Evolutionary conservation across 805 yeast genomes (phyloP).

Genomic region (Ogataea salicorniae): DNA sequence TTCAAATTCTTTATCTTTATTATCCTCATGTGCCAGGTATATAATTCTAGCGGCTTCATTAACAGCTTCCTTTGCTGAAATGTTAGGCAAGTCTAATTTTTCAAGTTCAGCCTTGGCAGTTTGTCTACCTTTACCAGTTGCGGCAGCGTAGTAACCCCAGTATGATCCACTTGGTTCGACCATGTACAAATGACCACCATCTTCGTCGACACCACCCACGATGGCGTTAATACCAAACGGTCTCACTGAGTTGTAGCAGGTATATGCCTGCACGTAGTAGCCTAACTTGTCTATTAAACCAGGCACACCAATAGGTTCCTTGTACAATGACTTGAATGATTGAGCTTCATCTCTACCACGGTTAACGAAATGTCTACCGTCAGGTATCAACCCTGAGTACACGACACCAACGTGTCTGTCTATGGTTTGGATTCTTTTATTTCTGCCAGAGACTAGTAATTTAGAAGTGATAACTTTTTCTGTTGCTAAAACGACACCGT

Average conservation of each 20-base stretch:
- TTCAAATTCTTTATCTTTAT: slow-evolving; percentile 95
- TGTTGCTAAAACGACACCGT: slow-evolving; percentile 96
- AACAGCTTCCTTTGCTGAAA: slow-evolving; percentile 77
- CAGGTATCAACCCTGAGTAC: slow-evolving; percentile 93
- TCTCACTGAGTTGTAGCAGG: slow-evolving; percentile 93
- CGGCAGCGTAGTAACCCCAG: slow-evolving; percentile 98
- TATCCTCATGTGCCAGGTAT: slow-evolving; percentile 93
- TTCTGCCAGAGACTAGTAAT: slow-evolving; percentile 81
- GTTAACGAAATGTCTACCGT: slow-evolving; percentile 88
- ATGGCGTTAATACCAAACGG: slow-evolving; percentile 95
- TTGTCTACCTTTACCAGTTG: slow-evolving; percentile 98
- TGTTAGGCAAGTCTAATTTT: slow-evolving; percentile 67
- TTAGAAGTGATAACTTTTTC: slow-evolving; percentile 87
- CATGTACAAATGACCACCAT: slow-evolving; percentile 88
- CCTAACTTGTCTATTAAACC: slow-evolving; percentile 85
- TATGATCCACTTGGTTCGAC: slow-evolving; percentile 94
- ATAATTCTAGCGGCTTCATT: slow-evolving; percentile 92
- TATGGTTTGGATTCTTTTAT: slow-evolving; percentile 85
- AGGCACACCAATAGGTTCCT: slow-evolving; percentile 71
- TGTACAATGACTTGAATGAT: slow-evolving; percentile 70
- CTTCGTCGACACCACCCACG: slow-evolving; percentile 87
- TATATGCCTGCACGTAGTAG: slow-evolving; percentile 88
- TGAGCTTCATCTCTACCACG: slow-evolving; percentile 91
- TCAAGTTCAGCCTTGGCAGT: slow-evolving; percentile 96
- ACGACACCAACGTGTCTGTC: slow-evolving; percentile 94